A percentile compares a stretch with the other conserved stretches of the same genome.
Evolutionary conservation across 1,284 basidiomycete species (phyloP).

Genomic region (Wolfiporia cocos): DNA sequence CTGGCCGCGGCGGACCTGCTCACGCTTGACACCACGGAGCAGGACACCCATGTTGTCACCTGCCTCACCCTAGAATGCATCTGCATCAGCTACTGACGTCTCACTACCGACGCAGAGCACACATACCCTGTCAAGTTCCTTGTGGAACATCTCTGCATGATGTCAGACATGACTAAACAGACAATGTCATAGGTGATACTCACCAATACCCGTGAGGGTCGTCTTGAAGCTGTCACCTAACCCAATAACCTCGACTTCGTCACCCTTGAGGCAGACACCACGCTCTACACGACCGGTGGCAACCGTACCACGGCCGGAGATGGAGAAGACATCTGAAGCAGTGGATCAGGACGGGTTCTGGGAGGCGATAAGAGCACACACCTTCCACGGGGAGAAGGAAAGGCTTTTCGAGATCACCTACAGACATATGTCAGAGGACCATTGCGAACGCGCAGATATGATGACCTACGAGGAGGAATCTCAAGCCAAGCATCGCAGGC

Average conservation of each 20-base stretch:
- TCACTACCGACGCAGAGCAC: neutral
- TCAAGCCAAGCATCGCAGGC: conserved; percentile 96
- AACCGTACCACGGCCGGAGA: conserved; percentile 97
- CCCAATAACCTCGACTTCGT: conserved; percentile 93
- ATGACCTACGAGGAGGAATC: conserved; percentile 75
- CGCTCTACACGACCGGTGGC: conserved; percentile 95
- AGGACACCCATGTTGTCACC: conserved; percentile 99
- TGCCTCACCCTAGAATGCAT: conserved; percentile 71
- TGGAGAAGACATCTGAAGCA: conserved; percentile 85
- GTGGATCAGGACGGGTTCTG: conserved; percentile 1
- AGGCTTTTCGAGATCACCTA: conserved; percentile 94
- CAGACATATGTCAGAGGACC: neutral
- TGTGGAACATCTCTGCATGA: conserved; percentile 94
- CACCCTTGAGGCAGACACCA: conserved; percentile 88
- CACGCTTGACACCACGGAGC: conserved; percentile 95
- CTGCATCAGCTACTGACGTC: conserved; percentile 3
- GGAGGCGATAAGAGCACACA: conserved; percentile 18
- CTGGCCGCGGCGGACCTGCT: conserved; percentile 93
- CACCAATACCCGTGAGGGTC: conserved; percentile 92
- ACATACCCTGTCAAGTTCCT: conserved; percentile 89
- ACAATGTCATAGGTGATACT: conserved; percentile 18
- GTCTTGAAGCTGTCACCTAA: conserved; percentile 86
- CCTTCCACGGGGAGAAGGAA: conserved; percentile 96
- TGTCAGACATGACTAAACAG: neutral
- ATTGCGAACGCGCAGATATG: neutral